Evolutionary conservation across 2,329 filamentous ascomycete genomes (phyloP).

Genomic region (Chaetomium sp.): DNA sequence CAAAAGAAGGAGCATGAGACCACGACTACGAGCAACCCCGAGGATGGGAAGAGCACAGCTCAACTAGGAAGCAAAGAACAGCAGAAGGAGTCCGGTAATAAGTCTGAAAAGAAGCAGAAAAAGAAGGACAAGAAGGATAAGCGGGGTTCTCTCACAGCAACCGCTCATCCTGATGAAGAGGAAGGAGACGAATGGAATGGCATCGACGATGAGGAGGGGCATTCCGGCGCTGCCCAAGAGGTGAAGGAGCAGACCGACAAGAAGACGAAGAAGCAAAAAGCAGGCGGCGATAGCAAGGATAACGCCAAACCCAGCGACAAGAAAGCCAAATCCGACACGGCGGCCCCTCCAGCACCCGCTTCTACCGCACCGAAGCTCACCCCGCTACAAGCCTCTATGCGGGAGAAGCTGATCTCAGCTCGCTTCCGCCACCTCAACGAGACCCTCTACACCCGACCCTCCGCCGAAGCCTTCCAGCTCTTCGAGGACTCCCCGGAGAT

Average conservation of each 20-base stretch:
- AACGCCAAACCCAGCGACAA: conserved; percentile 32
- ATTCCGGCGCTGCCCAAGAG: conserved; percentile 31
- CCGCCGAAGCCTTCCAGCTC: conserved; percentile 76
- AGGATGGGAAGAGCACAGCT: not conserved
- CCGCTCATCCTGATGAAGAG: conserved; percentile 10
- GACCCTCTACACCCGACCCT: conserved; percentile 91
- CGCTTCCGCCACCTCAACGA: conserved; percentile 98
- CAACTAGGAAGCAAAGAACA: conserved; percentile 14
- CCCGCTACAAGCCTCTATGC: conserved; percentile 90
- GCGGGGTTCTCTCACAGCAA: not conserved
- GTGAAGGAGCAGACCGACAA: conserved; percentile 43
- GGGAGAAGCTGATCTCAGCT: conserved; percentile 88
- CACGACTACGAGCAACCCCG: not conserved
- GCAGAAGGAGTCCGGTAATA: conserved; percentile 20
- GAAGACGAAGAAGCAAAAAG: conserved; percentile 19
- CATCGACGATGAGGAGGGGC: conserved; percentile 30
- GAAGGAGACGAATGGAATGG: conserved; percentile 34
- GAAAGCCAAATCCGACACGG: conserved; percentile 35
- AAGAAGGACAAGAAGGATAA: conserved; percentile 40
- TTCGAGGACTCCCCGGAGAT: conserved; percentile 87
- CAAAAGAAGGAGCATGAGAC: conserved; percentile 27
- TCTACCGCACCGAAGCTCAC: conserved; percentile 68
- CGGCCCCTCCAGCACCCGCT: conserved; percentile 38
- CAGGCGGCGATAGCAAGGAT: conserved; percentile 42
- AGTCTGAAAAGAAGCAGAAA: conserved; percentile 35